Conservation (phyloP, 2,329 filamentous ascomycete species). For the Pseudogymnoascus sp. region DNA sequence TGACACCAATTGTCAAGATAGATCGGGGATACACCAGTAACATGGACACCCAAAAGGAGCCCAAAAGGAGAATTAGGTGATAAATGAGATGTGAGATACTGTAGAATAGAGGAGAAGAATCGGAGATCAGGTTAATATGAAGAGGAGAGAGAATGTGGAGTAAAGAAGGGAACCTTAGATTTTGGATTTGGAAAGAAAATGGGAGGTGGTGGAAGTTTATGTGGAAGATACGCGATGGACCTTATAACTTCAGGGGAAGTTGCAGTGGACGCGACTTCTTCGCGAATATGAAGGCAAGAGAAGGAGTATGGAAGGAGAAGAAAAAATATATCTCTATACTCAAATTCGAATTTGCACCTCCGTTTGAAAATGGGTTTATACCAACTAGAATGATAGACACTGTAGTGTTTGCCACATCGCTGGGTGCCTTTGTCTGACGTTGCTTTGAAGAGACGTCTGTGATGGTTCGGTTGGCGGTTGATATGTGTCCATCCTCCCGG, state of each 20-base stretch:
- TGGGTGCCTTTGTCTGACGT: background rate
- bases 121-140: slow-evolving; percentile 3
- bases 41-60: background rate
- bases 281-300: background rate
- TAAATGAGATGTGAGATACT: background rate
- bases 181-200: slow-evolving; percentile 1
- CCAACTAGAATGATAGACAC: background rate
- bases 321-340: background rate
- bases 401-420: background rate
- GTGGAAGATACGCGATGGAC: background rate
- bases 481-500: background rate
- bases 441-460: background rate
- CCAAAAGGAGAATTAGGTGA: background rate
- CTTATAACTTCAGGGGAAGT: background rate
- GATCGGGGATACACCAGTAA: background rate
- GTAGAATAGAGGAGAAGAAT: background rate
- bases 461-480: background rate
- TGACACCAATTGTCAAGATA: background rate
- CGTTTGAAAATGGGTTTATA: background rate
- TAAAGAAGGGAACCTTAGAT: background rate
- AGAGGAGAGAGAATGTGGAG: background rate
- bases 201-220: background rate
- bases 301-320: background rate
- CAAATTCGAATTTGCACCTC: background rate
- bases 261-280: background rate